These are phyloP conservation scores for Spirogloea muscicola DNA, from an alignment of 139 green algal species.

Conservation along the genomic window DNA sequence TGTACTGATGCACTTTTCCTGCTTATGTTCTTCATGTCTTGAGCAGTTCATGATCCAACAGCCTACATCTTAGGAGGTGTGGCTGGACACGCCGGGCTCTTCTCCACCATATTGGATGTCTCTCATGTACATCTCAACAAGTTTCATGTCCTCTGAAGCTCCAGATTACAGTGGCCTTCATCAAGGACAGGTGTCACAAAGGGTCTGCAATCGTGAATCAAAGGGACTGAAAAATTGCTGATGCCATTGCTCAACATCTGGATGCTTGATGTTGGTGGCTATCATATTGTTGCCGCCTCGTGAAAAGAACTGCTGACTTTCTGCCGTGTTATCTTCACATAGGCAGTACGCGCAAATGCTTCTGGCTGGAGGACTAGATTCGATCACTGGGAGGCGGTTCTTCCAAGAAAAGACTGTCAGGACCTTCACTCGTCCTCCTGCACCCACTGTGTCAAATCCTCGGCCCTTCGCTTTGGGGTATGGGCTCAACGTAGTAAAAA, in stretches of 20 bases:
- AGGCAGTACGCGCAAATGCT: conserved; percentile 38
- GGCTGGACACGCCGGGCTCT: conserved; percentile 48
- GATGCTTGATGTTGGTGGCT: neutral
- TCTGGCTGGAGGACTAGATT: conserved; percentile 25
- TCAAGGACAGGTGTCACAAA: too few relatives aligned
- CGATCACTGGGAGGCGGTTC: conserved; percentile 27
- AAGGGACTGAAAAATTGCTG: neutral
- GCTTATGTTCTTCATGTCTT: neutral
- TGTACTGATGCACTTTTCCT: neutral
- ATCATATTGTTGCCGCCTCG: neutral
- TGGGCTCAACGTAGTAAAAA: too few relatives aligned
- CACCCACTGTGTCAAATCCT: conserved; percentile 20
- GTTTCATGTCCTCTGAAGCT: neutral
- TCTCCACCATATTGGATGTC: conserved; percentile 43
- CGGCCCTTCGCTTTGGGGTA: conserved; percentile 46
- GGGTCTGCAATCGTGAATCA: too few relatives aligned
- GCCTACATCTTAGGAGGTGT: conserved; percentile 47
- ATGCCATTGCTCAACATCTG: too few relatives aligned
- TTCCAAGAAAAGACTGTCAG: conserved; percentile 36
- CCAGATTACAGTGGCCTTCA: too few relatives aligned
- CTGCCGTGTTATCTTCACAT: neutral
- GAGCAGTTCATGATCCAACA: conserved; percentile 52
- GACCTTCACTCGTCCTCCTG: conserved; percentile 25
- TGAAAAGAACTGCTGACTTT: neutral
- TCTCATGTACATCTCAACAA: conserved; percentile 22